Evolutionary conservation across 169 alveolate species (phyloP).

Genomic region (Babesia divergens): DNA sequence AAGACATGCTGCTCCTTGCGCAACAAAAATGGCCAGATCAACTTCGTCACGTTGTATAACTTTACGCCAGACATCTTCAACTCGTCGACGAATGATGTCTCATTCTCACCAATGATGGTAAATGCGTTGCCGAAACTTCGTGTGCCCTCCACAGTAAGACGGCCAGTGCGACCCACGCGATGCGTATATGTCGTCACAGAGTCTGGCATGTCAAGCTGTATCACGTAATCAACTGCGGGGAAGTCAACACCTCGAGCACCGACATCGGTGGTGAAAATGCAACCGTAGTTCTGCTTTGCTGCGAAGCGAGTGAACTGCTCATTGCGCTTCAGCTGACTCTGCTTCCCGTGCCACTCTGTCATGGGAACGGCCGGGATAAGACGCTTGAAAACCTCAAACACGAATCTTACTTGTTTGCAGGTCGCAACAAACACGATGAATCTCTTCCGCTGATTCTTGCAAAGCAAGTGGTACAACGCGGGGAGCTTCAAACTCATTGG

Average conservation of each 20-base stretch:
- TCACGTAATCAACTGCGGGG: conserved; percentile 94
- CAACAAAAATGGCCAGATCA: conserved; percentile 31
- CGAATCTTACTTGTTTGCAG: conserved; percentile 92
- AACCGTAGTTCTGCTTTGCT: conserved; percentile 63
- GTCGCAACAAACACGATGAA: conserved; percentile 88
- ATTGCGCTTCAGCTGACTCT: conserved; percentile 77
- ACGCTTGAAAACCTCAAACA: conserved; percentile 86
- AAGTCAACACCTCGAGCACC: conserved; percentile 97
- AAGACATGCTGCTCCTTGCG: conserved; percentile 42
- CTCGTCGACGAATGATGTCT: conserved; percentile 35
- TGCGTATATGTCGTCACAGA: conserved; percentile 92
- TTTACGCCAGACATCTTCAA: conserved; percentile 39
- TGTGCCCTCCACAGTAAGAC: conserved; percentile 86
- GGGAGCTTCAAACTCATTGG: conserved; percentile 85
- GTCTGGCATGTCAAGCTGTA: conserved; percentile 94
- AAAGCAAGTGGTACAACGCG: conserved; percentile 85
- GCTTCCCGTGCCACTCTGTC: conserved; percentile 89
- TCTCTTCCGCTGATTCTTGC: conserved; percentile 85
- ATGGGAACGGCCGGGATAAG: conserved; percentile 84
- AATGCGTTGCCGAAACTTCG: conserved; percentile 79
- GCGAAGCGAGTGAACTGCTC: conserved; percentile 62
- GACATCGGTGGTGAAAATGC: conserved; percentile 88
- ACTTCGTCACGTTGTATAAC: conserved; percentile 47
- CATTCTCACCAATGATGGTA: conserved; percentile 67
- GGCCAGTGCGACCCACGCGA: conserved; percentile 97